phyloP scores from a whole-genome alignment of 2,329 filamentous ascomycete genomes.

The Monosporascus sp. region DNA sequence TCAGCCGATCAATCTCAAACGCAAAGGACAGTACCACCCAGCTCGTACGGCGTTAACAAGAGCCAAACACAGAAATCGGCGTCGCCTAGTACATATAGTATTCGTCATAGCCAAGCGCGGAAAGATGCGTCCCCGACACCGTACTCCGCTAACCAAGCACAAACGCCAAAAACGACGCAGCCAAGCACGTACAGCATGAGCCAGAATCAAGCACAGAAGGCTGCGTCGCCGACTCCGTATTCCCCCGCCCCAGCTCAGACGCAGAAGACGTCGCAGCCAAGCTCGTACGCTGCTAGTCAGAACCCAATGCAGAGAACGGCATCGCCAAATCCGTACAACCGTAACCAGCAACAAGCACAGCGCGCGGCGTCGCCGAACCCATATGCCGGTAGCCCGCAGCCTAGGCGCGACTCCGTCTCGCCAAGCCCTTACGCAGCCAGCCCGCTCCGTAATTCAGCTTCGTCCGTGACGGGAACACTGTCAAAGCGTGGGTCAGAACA shows the following conservation, averaged over 20 bases:
- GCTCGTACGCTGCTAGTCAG: constrained; percentile 9
- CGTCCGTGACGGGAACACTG: constrained; percentile 34
- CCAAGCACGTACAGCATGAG: constrained; percentile 3
- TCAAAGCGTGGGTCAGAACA: constrained; percentile 44
- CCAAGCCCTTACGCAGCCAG: constrained; percentile 57
- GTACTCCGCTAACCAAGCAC: background rate
- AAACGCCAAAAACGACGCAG: background rate
- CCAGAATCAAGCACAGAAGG: background rate
- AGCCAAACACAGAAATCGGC: background rate
- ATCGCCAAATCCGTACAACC: constrained; percentile 19
- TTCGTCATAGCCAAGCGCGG: background rate
- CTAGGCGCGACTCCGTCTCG: constrained; percentile 44
- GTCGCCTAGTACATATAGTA: background rate
- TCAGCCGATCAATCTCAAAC: background rate
- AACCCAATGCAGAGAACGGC: constrained; percentile 7
- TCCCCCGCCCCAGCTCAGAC: background rate
- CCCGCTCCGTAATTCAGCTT: constrained; percentile 22
- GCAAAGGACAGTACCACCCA: background rate
- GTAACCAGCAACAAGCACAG: constrained; percentile 21
- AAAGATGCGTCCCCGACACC: background rate
- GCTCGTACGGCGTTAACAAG: background rate
- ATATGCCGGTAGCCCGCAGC: background rate
- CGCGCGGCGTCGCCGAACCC: constrained; percentile 18
- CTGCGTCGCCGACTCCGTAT: background rate
- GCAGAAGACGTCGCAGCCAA: background rate